Base-by-base conservation (phyloP, 1,284 basidiomycete species). In the Ceratobasidium sp. region DNA sequence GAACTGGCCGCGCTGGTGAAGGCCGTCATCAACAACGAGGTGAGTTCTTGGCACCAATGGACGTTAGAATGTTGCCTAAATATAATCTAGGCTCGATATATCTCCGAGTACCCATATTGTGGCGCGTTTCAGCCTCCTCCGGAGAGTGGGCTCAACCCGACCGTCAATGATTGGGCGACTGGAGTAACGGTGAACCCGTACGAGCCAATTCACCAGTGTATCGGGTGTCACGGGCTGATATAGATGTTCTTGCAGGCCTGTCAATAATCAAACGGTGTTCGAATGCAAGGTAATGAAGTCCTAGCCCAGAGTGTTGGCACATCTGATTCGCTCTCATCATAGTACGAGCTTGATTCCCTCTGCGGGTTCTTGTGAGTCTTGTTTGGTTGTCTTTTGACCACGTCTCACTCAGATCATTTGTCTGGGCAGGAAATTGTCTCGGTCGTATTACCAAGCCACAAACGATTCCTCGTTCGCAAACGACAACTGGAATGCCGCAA, bases 311-410 rank as follows among this genome's bases (percentile, higher is more conserved):
- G 61, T 24, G 19, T 34, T 3, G 11, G 31, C 24, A 7, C 29
- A 54, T 56, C 19, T 66, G 19, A 49, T 11, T 14, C 13, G 43
- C 64, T 3, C 19, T 39, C 58, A 2, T 8, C 27, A 48, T 73
- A 91, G 90, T 92, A 91, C 78, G 91, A 92, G 79, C 83, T 92
- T 58, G 91, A 92, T 78, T 92, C 90, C 0, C 81, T 92, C 0
- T 90, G 90, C 76, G 88, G 90, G 7, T 92, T 92, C 82, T 81
- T 93, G 79, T 74, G 31, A 59, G 75, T 71, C 58, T 24, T 63
- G 19, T 31, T 31, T n/a, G 34, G 9, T 31, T 11, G 16, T 34
- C 14, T 53, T 27, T 19, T 34, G 22, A 22, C 27, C 22, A 4
- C 27, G 11, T 19, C 49, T 46, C 22, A 39, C 46, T 13, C 22